Conservation (phyloP, 108 stramenopile species). For the Discostella stelligeroides region DNA sequence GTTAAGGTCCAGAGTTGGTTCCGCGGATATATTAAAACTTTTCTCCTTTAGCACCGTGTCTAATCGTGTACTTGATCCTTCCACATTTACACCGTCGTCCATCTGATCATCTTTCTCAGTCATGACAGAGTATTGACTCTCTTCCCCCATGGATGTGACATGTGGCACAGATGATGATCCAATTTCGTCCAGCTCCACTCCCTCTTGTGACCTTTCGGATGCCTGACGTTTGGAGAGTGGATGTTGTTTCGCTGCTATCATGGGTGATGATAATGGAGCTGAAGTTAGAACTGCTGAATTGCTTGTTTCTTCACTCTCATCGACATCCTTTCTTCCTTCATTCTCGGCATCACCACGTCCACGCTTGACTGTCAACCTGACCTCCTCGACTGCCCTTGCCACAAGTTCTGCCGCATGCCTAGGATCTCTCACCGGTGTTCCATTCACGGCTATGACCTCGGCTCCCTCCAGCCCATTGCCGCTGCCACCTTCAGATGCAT, state of each 20-base stretch:
- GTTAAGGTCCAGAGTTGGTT: no score
- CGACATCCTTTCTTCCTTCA: not conserved
- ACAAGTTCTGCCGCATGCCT: slow-evolving; percentile 52
- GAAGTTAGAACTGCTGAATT: no score
- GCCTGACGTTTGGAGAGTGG: no score
- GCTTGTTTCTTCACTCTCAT: not conserved
- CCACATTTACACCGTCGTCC: not conserved
- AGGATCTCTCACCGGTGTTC: slow-evolving; percentile 42
- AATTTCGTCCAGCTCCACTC: no score
- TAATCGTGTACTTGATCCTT: not conserved
- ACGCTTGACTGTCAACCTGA: slow-evolving; percentile 37
- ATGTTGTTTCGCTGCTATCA: no score
- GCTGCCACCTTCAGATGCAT: not conserved
- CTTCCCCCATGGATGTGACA: not conserved
- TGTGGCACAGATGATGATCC: not conserved
- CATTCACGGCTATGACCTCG: slow-evolving; percentile 53
- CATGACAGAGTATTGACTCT: slow-evolving; percentile 1
- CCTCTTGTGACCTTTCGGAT: no score
- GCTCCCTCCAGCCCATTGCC: slow-evolving; percentile 28
- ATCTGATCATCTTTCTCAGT: slow-evolving; percentile 5
- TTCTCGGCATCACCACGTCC: slow-evolving; percentile 4
- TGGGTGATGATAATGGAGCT: no score
- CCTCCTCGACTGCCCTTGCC: slow-evolving; percentile 42
- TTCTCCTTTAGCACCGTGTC: not conserved
- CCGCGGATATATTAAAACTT: not conserved